phyloP scores from a whole-genome alignment of 1,139 yeast species.

The Pichia inconspicua region DNA sequence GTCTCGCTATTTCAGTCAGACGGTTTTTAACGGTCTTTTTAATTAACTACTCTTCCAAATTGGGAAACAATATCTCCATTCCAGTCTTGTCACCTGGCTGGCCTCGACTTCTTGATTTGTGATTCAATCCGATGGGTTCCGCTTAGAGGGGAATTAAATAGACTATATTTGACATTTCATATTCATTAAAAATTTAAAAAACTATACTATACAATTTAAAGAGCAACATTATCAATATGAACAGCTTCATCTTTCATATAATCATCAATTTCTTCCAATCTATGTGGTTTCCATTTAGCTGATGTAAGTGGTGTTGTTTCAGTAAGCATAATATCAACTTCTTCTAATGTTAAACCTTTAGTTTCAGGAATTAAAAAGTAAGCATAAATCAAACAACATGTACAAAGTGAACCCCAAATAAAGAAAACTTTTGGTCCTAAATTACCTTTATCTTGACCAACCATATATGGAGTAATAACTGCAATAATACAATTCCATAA shows the following conservation, averaged over 20 bases:
- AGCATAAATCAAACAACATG: constrained; percentile 34
- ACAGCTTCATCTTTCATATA: constrained; percentile 3
- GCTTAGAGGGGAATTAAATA: too few relatives aligned
- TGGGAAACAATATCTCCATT: too few relatives aligned
- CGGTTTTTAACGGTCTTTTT: too few relatives aligned
- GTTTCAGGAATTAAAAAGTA: constrained; percentile 47
- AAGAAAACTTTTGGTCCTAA: constrained; percentile 64
- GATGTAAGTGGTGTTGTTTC: constrained; percentile 28
- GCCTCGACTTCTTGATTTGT: too few relatives aligned
- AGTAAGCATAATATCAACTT: constrained; percentile 38
- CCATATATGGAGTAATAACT: constrained; percentile 34
- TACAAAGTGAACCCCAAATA: constrained; percentile 53
- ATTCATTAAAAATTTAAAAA: too few relatives aligned
- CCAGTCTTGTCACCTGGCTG: too few relatives aligned
- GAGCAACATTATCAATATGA: constrained; percentile 7
- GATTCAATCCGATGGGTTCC: too few relatives aligned
- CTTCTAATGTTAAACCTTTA: constrained; percentile 49
- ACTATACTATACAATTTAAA: background rate
- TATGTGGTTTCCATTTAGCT: constrained; percentile 27
- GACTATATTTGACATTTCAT: too few relatives aligned
- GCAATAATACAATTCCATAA: constrained; percentile 32
- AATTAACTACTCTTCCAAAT: too few relatives aligned
- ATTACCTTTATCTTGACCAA: constrained; percentile 54
- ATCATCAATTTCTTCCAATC: constrained; percentile 1
- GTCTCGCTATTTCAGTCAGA: too few relatives aligned